A percentile compares a stretch with the other conserved stretches of the same genome.
phyloP scores from a whole-genome alignment of 1,284 basidiomycete species.

The Golubevia sp. region DNA sequence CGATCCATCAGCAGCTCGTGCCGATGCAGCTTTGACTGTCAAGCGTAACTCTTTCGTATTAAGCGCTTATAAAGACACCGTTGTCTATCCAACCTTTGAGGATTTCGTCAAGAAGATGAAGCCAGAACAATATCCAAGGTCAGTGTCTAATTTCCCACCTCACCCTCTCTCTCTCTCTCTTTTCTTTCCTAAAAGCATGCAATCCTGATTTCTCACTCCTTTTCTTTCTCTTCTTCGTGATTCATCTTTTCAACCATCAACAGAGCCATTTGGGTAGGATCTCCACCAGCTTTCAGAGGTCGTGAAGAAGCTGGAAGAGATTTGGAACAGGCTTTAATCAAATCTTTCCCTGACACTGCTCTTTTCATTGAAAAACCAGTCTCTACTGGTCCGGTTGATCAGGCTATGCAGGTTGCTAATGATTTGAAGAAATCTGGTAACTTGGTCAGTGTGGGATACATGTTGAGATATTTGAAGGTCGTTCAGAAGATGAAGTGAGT shows the following conservation, averaged over 20 bases:
- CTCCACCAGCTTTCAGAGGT: slow-evolving; percentile 85
- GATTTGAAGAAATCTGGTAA: slow-evolving; percentile 63
- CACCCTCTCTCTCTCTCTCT: slow-evolving; percentile 1
- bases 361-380: slow-evolving; percentile 95
- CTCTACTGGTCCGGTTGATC: slow-evolving; percentile 74
- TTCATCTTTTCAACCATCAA: slow-evolving; percentile 1
- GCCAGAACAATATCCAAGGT: slow-evolving; percentile 35
- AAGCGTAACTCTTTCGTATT: slow-evolving; percentile 94
- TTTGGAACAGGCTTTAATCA: slow-evolving; percentile 86
- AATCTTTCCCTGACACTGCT: slow-evolving; percentile 77
- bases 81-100: slow-evolving; percentile 83
- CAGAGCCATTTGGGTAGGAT: slow-evolving; percentile 83
- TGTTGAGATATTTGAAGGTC: slow-evolving; percentile 65
- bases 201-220: background rate
- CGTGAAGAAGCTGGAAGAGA: slow-evolving; percentile 70
- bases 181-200: background rate
- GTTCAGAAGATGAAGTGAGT: slow-evolving; percentile 89
- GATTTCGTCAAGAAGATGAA: slow-evolving; percentile 77
- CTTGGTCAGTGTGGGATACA: slow-evolving; percentile 86
- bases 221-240: background rate
- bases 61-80: slow-evolving; percentile 88
- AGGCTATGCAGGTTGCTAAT: slow-evolving; percentile 62
- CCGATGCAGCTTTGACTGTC: slow-evolving; percentile 77
- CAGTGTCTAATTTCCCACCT: slow-evolving; percentile 58
- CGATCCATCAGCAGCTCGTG: slow-evolving; percentile 84